Evolutionary conservation across 179 eudicot species (phyloP).

Genomic region (Vitellaria paradoxa): DNA sequence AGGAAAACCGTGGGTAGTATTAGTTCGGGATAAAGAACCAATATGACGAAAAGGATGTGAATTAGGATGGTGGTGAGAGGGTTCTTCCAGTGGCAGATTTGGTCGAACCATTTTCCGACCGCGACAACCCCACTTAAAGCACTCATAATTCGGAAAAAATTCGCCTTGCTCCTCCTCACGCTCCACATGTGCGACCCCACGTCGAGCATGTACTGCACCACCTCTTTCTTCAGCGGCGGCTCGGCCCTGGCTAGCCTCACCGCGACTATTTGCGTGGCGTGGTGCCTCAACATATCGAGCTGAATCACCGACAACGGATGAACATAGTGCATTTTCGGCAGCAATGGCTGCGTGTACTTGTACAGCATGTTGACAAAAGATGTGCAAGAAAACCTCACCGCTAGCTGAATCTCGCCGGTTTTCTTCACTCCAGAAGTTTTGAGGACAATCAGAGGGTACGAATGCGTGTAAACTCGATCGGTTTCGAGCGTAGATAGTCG

Average conservation of each 20-base stretch:
- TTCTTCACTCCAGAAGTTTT: slow-evolving; percentile 70
- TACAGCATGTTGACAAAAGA: slow-evolving; percentile 65
- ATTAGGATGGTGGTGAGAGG: slow-evolving; percentile 66
- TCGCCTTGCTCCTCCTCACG: slow-evolving; percentile 69
- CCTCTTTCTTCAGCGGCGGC: slow-evolving; percentile 68
- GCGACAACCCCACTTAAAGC: slow-evolving; percentile 47
- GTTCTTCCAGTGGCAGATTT: slow-evolving; percentile 63
- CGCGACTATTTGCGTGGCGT: slow-evolving; percentile 56
- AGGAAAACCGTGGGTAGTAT: slow-evolving; percentile 59
- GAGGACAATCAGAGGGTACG: slow-evolving; percentile 67
- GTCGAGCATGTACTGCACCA: slow-evolving; percentile 71
- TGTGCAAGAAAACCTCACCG: slow-evolving; percentile 70
- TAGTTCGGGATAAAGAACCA: slow-evolving; percentile 60
- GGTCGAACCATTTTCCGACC: slow-evolving; percentile 62
- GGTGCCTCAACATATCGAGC: slow-evolving; percentile 52
- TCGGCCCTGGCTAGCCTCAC: slow-evolving; percentile 57
- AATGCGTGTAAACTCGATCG: slow-evolving; percentile 74
- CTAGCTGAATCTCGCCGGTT: slow-evolving; percentile 71
- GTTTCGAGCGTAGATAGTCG: slow-evolving; percentile 73
- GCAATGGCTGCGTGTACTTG: slow-evolving; percentile 59
- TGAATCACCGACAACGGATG: slow-evolving; percentile 62
- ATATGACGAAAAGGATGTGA: slow-evolving; percentile 53
- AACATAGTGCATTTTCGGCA: slow-evolving; percentile 79
- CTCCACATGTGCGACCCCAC: slow-evolving; percentile 70
- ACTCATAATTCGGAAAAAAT: slow-evolving; percentile 52